phyloP scores from a whole-genome alignment of 1,284 basidiomycete species.

The Ganoderma meredithae region DNA sequence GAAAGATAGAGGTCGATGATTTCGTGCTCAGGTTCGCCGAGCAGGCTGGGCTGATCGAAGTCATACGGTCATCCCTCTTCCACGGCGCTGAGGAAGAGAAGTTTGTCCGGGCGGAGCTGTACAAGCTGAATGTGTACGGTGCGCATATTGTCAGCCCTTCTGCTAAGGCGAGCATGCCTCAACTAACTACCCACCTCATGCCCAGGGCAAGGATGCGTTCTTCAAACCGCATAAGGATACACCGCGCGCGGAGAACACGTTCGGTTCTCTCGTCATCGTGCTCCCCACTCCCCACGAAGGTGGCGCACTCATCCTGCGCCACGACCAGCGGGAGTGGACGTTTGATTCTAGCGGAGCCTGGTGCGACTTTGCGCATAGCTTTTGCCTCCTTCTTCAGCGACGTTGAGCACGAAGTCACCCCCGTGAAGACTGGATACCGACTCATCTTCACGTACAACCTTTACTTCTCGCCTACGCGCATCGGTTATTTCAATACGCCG shows the following conservation, averaged over 20 bases:
- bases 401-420: constrained; percentile 52
- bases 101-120: constrained; percentile 39
- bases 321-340: constrained; percentile 38
- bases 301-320: constrained; percentile 46
- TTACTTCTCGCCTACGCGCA: constrained; percentile 23
- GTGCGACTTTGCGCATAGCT: constrained; percentile 29
- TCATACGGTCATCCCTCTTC: constrained; percentile 1
- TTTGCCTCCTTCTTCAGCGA: constrained; percentile 50
- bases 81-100: background rate
- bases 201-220: constrained; percentile 47
- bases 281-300: constrained; percentile 50
- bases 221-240: constrained; percentile 51
- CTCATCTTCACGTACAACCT: constrained; percentile 54
- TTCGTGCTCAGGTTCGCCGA: constrained; percentile 29
- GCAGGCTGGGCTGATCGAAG: background rate
- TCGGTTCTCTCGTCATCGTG: constrained; percentile 53
- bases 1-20: constrained; percentile 29
- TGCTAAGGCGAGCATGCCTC: background rate
- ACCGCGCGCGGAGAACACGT: constrained; percentile 47
- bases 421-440: constrained; percentile 48
- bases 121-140: constrained; percentile 40
- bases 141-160: background rate
- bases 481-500: constrained; percentile 19
- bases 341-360: constrained; percentile 39
- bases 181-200: background rate